Percentiles rank a stretch among this genome's conserved stretches.
Evolutionary conservation across 306 rosid genomes (phyloP).

Genomic region (Rubus idaeus): DNA sequence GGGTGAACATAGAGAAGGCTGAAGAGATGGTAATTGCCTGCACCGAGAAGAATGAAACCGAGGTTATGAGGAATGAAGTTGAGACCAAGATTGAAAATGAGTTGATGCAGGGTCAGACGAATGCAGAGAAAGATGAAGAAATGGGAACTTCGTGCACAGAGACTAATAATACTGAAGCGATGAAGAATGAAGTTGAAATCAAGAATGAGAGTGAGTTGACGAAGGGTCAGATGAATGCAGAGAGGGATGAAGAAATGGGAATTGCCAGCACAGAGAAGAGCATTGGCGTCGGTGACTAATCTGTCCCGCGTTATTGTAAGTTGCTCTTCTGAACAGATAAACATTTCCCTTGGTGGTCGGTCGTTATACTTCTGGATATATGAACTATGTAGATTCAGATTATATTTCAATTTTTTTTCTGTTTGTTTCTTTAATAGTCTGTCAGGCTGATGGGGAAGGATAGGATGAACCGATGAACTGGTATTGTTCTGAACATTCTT

Average conservation of each 20-base stretch:
- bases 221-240: neutral
- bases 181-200: neutral
- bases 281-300: constrained; percentile 36
- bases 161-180: neutral
- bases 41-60: constrained; percentile 24
- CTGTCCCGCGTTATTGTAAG: constrained; percentile 41
- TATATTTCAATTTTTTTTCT: constrained; percentile 6
- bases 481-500: constrained; percentile 14
- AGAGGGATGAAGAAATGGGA: constrained; percentile 34
- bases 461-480: constrained; percentile 28
- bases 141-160: constrained; percentile 25
- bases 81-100: neutral
- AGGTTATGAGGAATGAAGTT: neutral
- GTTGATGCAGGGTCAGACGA: neutral
- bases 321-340: constrained; percentile 32
- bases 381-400: constrained; percentile 25
- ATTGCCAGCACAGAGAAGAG: constrained; percentile 42
- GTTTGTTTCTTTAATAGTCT: neutral
- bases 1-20: constrained; percentile 17
- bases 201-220: neutral
- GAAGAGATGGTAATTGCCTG: constrained; percentile 21
- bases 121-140: constrained; percentile 30
- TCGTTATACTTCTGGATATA: constrained; percentile 25
- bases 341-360: neutral
- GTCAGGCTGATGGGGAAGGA: constrained; percentile 11